A percentile compares a stretch with the other conserved stretches of the same genome.
Conservation (phyloP, 2,329 filamentous ascomycete species). For the Aspergillus texensis region DNA sequence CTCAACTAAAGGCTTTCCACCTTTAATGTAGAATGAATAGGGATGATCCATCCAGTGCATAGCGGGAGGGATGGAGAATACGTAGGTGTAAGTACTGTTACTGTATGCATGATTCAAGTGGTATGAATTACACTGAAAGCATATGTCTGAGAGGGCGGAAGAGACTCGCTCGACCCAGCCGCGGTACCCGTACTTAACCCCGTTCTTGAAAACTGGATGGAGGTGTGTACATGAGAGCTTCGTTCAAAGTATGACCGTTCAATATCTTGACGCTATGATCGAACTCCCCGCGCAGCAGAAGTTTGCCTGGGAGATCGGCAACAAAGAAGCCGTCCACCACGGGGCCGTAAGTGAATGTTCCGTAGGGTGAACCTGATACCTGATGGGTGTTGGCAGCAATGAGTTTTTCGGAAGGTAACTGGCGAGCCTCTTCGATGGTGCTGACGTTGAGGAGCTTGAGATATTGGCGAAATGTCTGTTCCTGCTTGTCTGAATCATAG, state of each 20-base stretch:
- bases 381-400: constrained; percentile 50
- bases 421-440: constrained; percentile 48
- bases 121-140: constrained; percentile 57
- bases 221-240: constrained; percentile 47
- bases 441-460: constrained; percentile 47
- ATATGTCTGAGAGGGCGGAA: constrained; percentile 47
- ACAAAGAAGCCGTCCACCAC: constrained; percentile 55
- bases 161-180: constrained; percentile 46
- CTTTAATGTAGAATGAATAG: constrained; percentile 54
- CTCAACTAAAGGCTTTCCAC: constrained; percentile 36
- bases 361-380: constrained; percentile 40
- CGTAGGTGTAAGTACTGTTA: constrained; percentile 53
- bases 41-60: constrained; percentile 56
- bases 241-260: constrained; percentile 48
- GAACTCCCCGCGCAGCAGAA: constrained; percentile 36
- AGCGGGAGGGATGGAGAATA: constrained; percentile 56
- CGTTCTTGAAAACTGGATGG: constrained; percentile 31
- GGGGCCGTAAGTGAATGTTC: constrained; percentile 50
- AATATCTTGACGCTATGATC: constrained; percentile 51
- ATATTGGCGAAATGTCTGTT: constrained; percentile 43
- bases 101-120: constrained; percentile 56
- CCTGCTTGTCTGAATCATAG: constrained; percentile 36
- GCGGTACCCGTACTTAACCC: constrained; percentile 46
- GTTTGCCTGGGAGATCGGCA: constrained; percentile 49
- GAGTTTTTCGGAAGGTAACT: constrained; percentile 42